Conservation (phyloP, 306 rosid species). For the Corylus americana region DNA sequence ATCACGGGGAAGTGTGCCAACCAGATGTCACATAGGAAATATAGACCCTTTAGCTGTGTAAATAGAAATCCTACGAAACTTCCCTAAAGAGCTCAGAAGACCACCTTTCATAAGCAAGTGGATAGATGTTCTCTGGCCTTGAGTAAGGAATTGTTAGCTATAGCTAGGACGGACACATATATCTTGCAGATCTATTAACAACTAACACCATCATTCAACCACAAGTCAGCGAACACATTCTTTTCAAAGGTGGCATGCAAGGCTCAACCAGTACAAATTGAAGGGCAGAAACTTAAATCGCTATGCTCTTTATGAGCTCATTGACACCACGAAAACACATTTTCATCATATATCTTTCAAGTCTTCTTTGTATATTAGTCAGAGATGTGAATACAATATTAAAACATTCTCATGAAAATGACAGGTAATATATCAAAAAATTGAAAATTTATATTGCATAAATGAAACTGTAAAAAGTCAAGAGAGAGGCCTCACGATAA, state of each 20-base stretch:
- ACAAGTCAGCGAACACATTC: background rate
- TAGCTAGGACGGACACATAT: background rate
- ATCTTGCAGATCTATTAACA: background rate
- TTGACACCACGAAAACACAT: background rate
- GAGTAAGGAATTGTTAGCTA: background rate
- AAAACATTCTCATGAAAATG: background rate
- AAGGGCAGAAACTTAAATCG: background rate
- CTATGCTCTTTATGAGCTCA: background rate
- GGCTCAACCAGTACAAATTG: background rate
- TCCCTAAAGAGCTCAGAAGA: background rate
- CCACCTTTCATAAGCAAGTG: conserved; percentile 5
- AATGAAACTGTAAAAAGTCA: conserved; percentile 4
- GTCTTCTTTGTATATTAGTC: background rate
- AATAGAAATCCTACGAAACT: conserved; percentile 9
- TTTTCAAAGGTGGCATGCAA: conserved; percentile 1
- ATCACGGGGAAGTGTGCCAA: background rate
- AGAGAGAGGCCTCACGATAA: conserved; percentile 52
- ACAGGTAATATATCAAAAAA: too few relatives aligned
- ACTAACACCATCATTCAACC: background rate
- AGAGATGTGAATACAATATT: background rate
- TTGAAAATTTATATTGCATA: background rate
- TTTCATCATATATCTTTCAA: background rate
- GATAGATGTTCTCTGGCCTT: background rate
- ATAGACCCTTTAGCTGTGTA: background rate
- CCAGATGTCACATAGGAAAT: conserved; percentile 5